Percentiles rank a stretch among this genome's conserved stretches.
Evolutionary conservation across 495 filamentous ascomycete genomes (phyloP).

Genomic region (Penicillium parvum): DNA sequence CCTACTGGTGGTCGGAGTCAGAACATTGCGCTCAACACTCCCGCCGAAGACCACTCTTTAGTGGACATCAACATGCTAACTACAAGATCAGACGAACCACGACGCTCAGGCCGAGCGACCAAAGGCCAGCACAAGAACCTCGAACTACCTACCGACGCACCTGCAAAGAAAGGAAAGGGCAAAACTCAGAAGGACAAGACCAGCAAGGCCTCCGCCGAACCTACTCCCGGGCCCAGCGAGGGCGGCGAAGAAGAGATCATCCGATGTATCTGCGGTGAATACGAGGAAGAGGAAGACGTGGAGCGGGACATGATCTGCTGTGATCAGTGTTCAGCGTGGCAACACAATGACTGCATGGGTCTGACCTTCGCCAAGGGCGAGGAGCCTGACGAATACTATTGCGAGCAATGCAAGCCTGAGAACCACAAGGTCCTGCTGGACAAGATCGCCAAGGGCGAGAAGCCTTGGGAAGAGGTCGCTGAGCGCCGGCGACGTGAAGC

Average conservation of each 20-base stretch:
- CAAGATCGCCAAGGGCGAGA: constrained; percentile 72
- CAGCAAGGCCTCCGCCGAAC: constrained; percentile 44
- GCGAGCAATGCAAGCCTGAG: constrained; percentile 82
- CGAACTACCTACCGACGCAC: constrained; percentile 59
- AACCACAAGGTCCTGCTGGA: constrained; percentile 71
- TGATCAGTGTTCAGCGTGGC: constrained; percentile 87
- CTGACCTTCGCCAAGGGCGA: constrained; percentile 70
- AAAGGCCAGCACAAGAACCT: constrained; percentile 93
- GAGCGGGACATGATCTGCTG: constrained; percentile 86
- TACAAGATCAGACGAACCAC: constrained; percentile 64
- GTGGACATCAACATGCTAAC: constrained; percentile 30
- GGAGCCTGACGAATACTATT: constrained; percentile 77
- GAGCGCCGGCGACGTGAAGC: constrained; percentile 48
- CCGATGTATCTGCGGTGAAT: constrained; percentile 88
- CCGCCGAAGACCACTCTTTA: background rate
- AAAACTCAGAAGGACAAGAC: constrained; percentile 54
- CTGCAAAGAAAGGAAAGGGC: constrained; percentile 57
- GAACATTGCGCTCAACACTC: background rate
- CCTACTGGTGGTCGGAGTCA: constrained; percentile 4
- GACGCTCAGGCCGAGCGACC: constrained; percentile 89
- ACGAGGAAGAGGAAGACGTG: constrained; percentile 75
- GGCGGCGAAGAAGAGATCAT: constrained; percentile 72
- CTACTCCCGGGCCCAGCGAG: constrained; percentile 53
- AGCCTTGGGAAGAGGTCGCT: constrained; percentile 72
- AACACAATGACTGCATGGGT: constrained; percentile 94